Percentiles rank a stretch among this genome's conserved stretches.
Conservation (phyloP, 1,139 yeast species). For the Blastobotrys malaysiensis region DNA sequence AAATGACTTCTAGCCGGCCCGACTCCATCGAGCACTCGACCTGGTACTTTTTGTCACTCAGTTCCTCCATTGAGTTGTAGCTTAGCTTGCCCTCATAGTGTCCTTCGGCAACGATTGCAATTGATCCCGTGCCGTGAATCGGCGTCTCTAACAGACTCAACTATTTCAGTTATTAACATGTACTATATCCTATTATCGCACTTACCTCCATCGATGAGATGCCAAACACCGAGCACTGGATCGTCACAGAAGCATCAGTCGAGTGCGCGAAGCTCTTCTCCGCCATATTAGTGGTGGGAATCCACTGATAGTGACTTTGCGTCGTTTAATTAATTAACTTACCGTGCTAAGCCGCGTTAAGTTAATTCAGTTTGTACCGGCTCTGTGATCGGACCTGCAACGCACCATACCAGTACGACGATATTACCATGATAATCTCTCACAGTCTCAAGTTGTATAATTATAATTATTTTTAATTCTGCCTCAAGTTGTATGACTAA, state of each 20-base stretch:
- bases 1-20: conserved; percentile 10
- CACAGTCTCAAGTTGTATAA: too few species aligned
- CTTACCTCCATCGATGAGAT: conserved; percentile 24
- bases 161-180: conserved; percentile 1
- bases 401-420: too few species aligned
- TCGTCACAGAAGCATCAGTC: conserved; percentile 18
- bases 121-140: conserved; percentile 28
- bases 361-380: too few species aligned
- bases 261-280: conserved; percentile 11
- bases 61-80: conserved; percentile 24
- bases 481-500: too few species aligned
- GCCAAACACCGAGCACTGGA: conserved; percentile 25
- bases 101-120: conserved; percentile 24
- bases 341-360: too few species aligned
- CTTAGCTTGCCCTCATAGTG: conserved; percentile 23
- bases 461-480: too few species aligned
- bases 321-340: too few species aligned
- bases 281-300: too few species aligned
- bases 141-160: conserved; percentile 22
- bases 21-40: conserved; percentile 20
- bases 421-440: too few species aligned
- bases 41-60: conserved; percentile 23
- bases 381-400: too few species aligned
- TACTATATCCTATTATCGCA: not conserved
- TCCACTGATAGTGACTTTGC: too few species aligned